Evolutionary conservation across 495 filamentous ascomycete genomes (phyloP), one percentile per base, ranked within the genome.

Genomic region (Neohortaea acidophila): DNA sequence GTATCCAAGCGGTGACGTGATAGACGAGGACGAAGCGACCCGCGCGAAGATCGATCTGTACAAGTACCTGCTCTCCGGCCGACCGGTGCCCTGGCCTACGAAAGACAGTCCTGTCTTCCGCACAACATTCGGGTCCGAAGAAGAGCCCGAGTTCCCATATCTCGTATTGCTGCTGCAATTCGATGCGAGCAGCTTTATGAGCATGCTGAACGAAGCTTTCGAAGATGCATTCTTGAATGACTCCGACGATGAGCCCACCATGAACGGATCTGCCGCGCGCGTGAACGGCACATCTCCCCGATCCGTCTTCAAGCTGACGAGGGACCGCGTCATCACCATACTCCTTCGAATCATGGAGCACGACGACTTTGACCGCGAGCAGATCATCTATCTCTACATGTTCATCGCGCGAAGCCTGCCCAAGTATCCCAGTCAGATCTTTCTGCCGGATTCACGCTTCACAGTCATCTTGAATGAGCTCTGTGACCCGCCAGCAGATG

Each of bases 301-400:
- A 30, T 21, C 36, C 3, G 42, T 36, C 0, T 40, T 42, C 21
- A 49, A 39, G 21, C 74, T 94, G 38, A 86, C 91, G 47, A 72
- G 89, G 20, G 89, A 94, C 59, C 86, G 84, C 53, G 67, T 97
- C 37, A 70, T 93, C 42, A 87, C 76, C 33, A 89, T 94, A 27
- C 58, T 97, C 36, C 66, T 92, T 19, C 84, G 92, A 52, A 74
- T 94, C 19, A 89, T 96, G 82, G 75, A 72, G 36, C 57, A 72
- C 8, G 52, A 64, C 12, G 72, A 74, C 8, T 94, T 91, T 51
- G 67, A 71, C 3, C 51, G 72, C n/a, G 70, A 79, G 41, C 83
- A 94, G 56, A 84, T 79, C 19, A 82, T 97, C 40, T 96, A 91
- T 57, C 68, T 97, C 23, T 79, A 97, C 55, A 97, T 97, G 83